These are phyloP conservation scores for Fusarium burgessii DNA, from an alignment of 2,329 filamentous ascomycete genomes.

Conservation along the genomic window DNA sequence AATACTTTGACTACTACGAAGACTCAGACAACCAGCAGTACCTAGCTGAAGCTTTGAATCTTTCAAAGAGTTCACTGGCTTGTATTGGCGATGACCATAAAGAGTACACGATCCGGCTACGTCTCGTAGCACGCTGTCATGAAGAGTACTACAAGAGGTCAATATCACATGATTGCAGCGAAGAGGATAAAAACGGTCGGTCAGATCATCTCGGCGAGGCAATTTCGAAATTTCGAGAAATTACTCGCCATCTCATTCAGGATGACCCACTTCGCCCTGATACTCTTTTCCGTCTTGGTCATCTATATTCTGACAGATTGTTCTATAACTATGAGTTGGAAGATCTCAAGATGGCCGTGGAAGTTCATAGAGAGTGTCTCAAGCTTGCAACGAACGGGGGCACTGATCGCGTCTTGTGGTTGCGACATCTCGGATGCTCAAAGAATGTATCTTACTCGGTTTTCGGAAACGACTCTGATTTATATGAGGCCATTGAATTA, in stretches of 20 bases:
- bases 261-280: not conserved
- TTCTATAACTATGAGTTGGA: not conserved
- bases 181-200: fast-evolving
- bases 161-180: fast-evolving
- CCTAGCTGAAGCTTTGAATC: not conserved
- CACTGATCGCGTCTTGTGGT: not conserved
- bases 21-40: fast-evolving
- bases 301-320: not conserved
- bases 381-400: fast-evolving
- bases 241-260: fast-evolving
- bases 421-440: not conserved
- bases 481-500: not conserved
- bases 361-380: not conserved
- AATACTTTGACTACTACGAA: not conserved
- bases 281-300: not conserved
- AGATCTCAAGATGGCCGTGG: not conserved
- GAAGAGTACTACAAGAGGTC: not conserved
- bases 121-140: not conserved
- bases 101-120: fast-evolving
- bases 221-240: not conserved
- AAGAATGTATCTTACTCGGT: not conserved
- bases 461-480: fast-evolving
- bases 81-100: not conserved
- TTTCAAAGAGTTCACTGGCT: not conserved
- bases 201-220: not conserved